Evolutionary conservation across 164 flowering plant species (phyloP).

Genomic region (Platanus orientalis): DNA sequence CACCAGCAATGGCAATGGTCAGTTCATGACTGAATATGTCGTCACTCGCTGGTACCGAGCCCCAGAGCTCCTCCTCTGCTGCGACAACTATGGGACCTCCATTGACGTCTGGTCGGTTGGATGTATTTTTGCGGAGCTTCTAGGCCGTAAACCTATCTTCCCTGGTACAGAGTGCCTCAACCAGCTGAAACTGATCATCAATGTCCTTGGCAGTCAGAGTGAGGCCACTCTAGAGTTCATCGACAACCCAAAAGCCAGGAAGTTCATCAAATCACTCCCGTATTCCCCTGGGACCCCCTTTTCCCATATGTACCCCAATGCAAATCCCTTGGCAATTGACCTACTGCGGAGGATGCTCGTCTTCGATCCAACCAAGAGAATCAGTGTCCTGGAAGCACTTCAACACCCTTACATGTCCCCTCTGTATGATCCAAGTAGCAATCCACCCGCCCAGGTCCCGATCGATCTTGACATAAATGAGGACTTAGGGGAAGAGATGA

Average conservation of each 20-base stretch:
- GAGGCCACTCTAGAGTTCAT: slow-evolving; percentile 73
- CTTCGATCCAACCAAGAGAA: slow-evolving; percentile 87
- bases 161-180: slow-evolving; percentile 81
- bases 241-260: slow-evolving; percentile 77
- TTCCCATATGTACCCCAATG: slow-evolving; percentile 61
- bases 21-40: too few relatives aligned
- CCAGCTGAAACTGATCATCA: slow-evolving; percentile 81
- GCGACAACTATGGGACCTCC: slow-evolving; percentile 93
- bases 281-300: slow-evolving; percentile 52
- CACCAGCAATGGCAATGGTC: too few relatives aligned
- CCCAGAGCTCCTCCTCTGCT: slow-evolving; percentile 93
- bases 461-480: slow-evolving; percentile 82
- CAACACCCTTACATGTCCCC: slow-evolving; percentile 86
- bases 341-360: slow-evolving; percentile 76
- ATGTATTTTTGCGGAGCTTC: slow-evolving; percentile 93
- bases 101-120: slow-evolving; percentile 99
- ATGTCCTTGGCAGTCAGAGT: slow-evolving; percentile 72
- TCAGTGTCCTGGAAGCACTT: slow-evolving; percentile 78
- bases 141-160: slow-evolving; percentile 85
- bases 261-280: slow-evolving; percentile 63
- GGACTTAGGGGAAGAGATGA: slow-evolving; percentile 65
- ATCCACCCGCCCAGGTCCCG: slow-evolving; percentile 76
- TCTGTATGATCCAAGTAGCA: slow-evolving; percentile 52
- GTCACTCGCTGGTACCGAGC: slow-evolving; percentile 43
- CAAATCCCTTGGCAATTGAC: slow-evolving; percentile 77